phyloP scores from a whole-genome alignment of 768 basidiomycete species.

The Mycena metata region DNA sequence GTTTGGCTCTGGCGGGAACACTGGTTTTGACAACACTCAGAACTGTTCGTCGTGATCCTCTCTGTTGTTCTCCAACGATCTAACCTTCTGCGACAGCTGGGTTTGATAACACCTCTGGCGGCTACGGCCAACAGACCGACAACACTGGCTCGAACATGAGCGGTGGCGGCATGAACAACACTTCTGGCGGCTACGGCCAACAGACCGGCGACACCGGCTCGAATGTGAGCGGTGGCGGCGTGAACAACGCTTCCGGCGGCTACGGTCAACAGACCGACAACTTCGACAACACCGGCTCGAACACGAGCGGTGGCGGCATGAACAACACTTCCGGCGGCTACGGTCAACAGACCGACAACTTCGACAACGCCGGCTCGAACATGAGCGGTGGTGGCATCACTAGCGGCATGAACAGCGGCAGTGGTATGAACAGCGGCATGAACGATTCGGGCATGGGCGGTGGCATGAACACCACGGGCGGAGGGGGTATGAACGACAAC shows the following conservation, averaged over 20 bases:
- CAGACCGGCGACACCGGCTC: too few relatives aligned
- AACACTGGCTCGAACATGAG: conserved; percentile 19
- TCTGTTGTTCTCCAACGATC: not conserved
- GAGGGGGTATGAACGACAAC: conserved; percentile 9
- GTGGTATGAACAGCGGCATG: conserved; percentile 4
- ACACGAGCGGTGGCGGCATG: conserved; percentile 8
- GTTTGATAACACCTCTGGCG: conserved; percentile 14
- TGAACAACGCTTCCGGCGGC: conserved; percentile 6
- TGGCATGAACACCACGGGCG: not conserved
- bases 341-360: conserved; percentile 17
- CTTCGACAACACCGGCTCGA: conserved; percentile 11
- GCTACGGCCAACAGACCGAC: conserved; percentile 17
- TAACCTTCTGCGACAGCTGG: conserved; percentile 1
- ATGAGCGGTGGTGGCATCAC: conserved; percentile 8
- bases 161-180: conserved; percentile 4
- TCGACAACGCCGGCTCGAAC: conserved; percentile 6
- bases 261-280: conserved; percentile 19
- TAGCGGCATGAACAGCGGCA: conserved; percentile 25
- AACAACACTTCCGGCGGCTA: conserved; percentile 19
- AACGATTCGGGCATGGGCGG: not conserved
- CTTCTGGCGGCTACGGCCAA: conserved; percentile 18
- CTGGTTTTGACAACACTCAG: conserved; percentile 3
- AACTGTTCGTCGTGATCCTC: not conserved
- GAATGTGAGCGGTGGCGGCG: not conserved
- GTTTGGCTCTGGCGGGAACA: conserved; percentile 2